Evolutionary conservation across 2,329 filamentous ascomycete species (phyloP).

Genomic region (Arthrobotrys iridis): DNA sequence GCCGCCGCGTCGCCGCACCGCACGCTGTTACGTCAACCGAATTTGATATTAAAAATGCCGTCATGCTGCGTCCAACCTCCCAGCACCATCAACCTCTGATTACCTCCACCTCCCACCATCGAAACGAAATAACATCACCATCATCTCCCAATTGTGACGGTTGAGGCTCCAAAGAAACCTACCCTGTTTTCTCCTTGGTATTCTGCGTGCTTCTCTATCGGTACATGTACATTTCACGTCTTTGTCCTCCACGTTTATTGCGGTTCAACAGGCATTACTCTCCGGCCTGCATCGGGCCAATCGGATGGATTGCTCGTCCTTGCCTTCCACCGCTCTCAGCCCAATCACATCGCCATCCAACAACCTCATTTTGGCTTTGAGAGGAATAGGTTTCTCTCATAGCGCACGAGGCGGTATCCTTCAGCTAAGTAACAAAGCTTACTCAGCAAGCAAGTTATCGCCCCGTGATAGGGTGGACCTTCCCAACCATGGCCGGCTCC

Average conservation of each 20-base stretch:
- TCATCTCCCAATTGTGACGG: not conserved
- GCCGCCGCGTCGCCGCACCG: slow-evolving; percentile 5
- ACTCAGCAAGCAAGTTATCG: slow-evolving; percentile 22
- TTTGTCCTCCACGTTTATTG: slow-evolving; percentile 10
- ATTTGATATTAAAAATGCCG: not conserved
- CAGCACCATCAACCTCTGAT: not conserved
- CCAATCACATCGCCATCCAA: slow-evolving; percentile 1
- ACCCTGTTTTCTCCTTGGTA: too few relatives aligned
- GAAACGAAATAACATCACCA: not conserved
- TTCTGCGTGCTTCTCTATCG: too few relatives aligned
- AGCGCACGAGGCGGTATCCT: not conserved
- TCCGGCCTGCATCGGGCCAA: slow-evolving; percentile 7
- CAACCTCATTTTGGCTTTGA: slow-evolving; percentile 1
- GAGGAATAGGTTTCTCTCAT: not conserved
- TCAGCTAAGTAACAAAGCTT: slow-evolving; percentile 1
- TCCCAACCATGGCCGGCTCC: slow-evolving; percentile 48
- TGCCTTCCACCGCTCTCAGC: not conserved
- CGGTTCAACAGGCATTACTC: not conserved
- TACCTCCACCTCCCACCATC: not conserved
- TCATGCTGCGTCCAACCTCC: not conserved
- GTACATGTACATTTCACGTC: too few relatives aligned
- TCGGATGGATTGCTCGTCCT: not conserved
- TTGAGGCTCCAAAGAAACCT: not conserved
- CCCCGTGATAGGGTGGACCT: not conserved
- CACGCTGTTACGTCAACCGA: slow-evolving; percentile 26